Base-by-base conservation (phyloP, 1,284 basidiomycete species). In the Heterobasidion annosum region DNA sequence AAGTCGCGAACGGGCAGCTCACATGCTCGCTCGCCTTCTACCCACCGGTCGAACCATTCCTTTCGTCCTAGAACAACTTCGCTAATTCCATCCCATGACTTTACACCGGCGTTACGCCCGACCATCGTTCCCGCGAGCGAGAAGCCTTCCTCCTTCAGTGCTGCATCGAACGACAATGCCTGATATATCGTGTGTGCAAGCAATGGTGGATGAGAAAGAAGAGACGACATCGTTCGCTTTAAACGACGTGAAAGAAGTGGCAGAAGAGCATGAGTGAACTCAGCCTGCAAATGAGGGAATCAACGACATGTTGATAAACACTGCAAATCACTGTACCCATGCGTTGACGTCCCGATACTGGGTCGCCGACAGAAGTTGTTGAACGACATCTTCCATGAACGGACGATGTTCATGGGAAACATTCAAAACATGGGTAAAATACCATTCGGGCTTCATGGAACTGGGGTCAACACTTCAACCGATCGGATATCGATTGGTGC, bases 101-200 rank as follows among this genome's bases (percentile, higher is more conserved):
- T 42, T 25, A 63, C 60, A 32, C 57, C 58, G n/a, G 40, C 12
- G 37, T 35, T 16, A 45, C 53, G 58, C 10, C 50, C 57, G 4
- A 68, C 66, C 8, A 75, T 75, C 7, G 78, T 87, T 2, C 76
- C 76, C 25, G 69, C 63, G 8, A 91, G 68, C 15, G 73, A 71
- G 62, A 92, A 94, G 0, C 88, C 89, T 64, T 83, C 77, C 57
- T 91, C 89, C n/a, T 75, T 71, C 34, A 98, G 67, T 7, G 85
- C 78, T 34, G 86, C 82, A 68, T 99, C 97, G 61, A 98, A 99
- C 0, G 85, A 69, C 8, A 98, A 73, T 0, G 93, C 81, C 68
- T 98, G 92, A 66, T 96, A 96, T 48, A 99, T 88, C 0, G 93
- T 98, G 65, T 99, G 96, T 0, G 96, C 96, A 3, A 99, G 76